Conservation (phyloP, 2,329 filamentous ascomycete species). For the Fusarium abutilonis region DNA sequence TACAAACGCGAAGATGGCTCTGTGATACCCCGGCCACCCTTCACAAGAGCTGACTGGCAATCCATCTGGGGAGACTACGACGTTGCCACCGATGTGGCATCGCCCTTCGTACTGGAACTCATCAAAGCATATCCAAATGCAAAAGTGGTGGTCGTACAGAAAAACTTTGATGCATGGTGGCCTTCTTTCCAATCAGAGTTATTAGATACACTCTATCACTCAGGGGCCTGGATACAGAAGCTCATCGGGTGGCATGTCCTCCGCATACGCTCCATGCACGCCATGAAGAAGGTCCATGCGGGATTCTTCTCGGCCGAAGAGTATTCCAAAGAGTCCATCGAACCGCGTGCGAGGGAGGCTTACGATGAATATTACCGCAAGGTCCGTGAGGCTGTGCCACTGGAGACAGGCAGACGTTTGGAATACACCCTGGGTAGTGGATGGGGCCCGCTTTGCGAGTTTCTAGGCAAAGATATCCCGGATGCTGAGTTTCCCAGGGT, state of each 20-base stretch:
- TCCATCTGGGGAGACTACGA: conserved; percentile 14
- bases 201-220: neutral
- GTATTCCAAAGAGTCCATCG: neutral
- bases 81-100: conserved; percentile 12
- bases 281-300: conserved; percentile 8
- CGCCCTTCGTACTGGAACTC: neutral
- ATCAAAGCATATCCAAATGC: conserved; percentile 19
- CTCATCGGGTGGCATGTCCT: neutral
- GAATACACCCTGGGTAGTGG: conserved; percentile 15
- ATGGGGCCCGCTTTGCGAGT: conserved; percentile 19
- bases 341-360: neutral
- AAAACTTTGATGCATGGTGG: conserved; percentile 13
- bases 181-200: neutral
- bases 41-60: neutral
- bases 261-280: neutral
- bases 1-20: neutral
- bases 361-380: conserved; percentile 10
- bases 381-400: conserved; percentile 1
- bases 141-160: conserved; percentile 10
- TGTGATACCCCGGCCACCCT: neutral
- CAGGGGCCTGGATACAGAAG: neutral
- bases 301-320: conserved; percentile 1
- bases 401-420: neutral
- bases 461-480: conserved; percentile 16
- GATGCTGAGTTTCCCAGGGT: conserved; percentile 11